Base-by-base conservation (phyloP, 2,329 filamentous ascomycete genomes). In the Stemphylium vesicarium region DNA sequence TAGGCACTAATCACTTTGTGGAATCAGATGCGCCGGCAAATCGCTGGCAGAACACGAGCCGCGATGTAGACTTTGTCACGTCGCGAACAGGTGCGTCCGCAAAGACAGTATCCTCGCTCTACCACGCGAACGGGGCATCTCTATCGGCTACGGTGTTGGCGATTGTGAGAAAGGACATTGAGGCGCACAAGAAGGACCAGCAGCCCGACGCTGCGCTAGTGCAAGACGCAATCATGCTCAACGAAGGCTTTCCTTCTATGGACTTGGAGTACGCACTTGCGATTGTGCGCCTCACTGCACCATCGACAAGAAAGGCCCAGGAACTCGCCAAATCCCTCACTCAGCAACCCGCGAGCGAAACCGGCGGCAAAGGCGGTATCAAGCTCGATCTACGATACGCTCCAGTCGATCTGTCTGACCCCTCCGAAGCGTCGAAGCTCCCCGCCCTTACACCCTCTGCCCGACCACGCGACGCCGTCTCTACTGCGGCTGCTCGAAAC, bases 61-160 rank as follows among this genome's bases (percentile, higher is more conserved):
- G 81, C 46, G 85, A 89, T 59, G 78, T 89, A 12, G 82, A 86
- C 0, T 88, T 87, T 59, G 83, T 90, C 49, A 79, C 80, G 12
- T 79, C 79, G 8, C 80, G 82, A 35, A 80, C 81, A 24, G 75
- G 81, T 2, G 67, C 83, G 12, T 69, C 81, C 2, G 74, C 75
- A 26, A 74, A 79, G 26, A 71, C 74, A 0, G 79, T 88, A 3
- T 76, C 79, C 2, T 87, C 86, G 0, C 65, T 83, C 1, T 89
- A 89, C 64, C 82, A 88, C 69, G 71, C 77, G 9, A 82, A 84
- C 52, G 81, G 82, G 12, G 83, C 82, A 2, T 86, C 84, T 7
- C 65, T 86, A 2, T 68, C 81, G 11, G 73, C 75, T 4, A 87
- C 87, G 0, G 84, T 90, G 24, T 70, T 77, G 13, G 79, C 79